Evolutionary conservation across 176 grass and related monocot species (phyloP), one percentile per base, ranked within the genome.

Genomic region (Carex cristatella): DNA sequence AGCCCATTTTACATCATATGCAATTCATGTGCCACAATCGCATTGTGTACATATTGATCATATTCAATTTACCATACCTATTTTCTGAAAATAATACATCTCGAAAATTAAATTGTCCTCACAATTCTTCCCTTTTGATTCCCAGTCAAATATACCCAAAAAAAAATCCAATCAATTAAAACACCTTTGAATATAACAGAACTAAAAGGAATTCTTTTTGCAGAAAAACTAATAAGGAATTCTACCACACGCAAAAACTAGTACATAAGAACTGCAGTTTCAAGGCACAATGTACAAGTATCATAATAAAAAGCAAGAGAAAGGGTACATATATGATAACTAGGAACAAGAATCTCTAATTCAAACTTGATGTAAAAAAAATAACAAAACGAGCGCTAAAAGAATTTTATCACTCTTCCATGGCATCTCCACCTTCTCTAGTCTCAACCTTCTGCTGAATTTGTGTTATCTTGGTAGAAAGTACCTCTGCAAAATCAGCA

Each of bases 331-430:
- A 37, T 51, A 35, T 67, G 46, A 83, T 78, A 55, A 83, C 27
- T 54, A 83, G 16, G 14, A 69, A 65, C 80, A 83, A 6, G 30
- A 83, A 83, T 69, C 65, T 83, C 62, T 55, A 76, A 54, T 83
- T 83, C 38, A 83, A 65, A 42, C 61, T 57, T 78, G 51, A 33
- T 57, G 51, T 23, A 78, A 33, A 78, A 48, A 63, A 81, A 62
- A 63, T 37, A 57, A 57, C 12, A 78, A 57, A 13, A 57, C 1
- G 32, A 78, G 0, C 48, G 57, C 57, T 56, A 55, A n/a, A 61
- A 76, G 8, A 71, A 46, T 48, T 32, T 67, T 42, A 86, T 97
- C 69, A 97, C 87, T 94, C 94, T 83, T 97, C 94, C 92, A 97
- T 97, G 9, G 88, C 89, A 87, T 97, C 94, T 7, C 86, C 89